These are phyloP conservation scores for Thinopyrum elongatum DNA, from an alignment of 176 grass and related monocot genomes.

Conservation along the genomic window DNA sequence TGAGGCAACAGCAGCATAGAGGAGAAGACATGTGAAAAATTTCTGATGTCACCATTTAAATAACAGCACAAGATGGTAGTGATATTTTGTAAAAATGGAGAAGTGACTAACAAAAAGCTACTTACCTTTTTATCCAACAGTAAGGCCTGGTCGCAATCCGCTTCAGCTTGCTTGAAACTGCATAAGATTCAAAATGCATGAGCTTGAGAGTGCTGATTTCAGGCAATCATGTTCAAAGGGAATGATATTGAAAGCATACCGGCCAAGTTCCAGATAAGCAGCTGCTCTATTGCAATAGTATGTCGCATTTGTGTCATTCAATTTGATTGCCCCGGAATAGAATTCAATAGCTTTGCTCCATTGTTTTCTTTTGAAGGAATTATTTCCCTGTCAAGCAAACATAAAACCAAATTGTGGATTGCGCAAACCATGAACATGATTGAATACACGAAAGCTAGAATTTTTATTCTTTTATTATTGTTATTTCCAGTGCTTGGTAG, in stretches of 20 bases:
- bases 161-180: conserved; percentile 89
- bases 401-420: neutral
- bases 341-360: conserved; percentile 83
- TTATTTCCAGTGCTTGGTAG: neutral
- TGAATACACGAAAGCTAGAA: neutral
- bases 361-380: conserved; percentile 71
- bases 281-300: conserved; percentile 98
- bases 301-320: conserved; percentile 77
- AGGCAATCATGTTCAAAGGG: conserved; percentile 21
- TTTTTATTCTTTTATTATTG: neutral
- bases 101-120: neutral
- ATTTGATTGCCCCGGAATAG: conserved; percentile 83
- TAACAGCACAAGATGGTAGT: conserved; percentile 23
- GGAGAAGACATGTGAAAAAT: neutral
- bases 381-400: conserved; percentile 70
- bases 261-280: conserved; percentile 84
- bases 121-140: conserved; percentile 87
- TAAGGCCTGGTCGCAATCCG: conserved; percentile 78
- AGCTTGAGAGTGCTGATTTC: conserved; percentile 15
- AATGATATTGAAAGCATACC: conserved; percentile 43
- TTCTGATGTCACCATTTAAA: neutral
- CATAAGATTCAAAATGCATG: conserved; percentile 35
- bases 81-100: neutral
- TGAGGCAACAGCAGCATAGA: conserved; percentile 27
- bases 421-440: neutral